These are phyloP conservation scores for Argentina anserina DNA, from an alignment of 306 rosid species.

Conservation along the genomic window DNA sequence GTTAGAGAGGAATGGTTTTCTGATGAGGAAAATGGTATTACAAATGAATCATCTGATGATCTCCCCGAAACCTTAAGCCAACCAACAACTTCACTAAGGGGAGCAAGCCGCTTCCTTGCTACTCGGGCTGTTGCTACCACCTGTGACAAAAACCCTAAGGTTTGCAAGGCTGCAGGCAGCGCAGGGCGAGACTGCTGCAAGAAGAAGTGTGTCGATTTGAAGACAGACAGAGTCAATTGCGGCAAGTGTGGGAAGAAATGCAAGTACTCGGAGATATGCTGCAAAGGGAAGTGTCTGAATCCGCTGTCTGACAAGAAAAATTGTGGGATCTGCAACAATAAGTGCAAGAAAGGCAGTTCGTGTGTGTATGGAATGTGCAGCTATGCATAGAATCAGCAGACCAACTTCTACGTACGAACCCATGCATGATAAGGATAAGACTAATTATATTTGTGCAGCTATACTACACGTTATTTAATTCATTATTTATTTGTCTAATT, in stretches of 20 bases:
- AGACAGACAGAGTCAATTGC: slow-evolving; percentile 39
- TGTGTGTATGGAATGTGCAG: slow-evolving; percentile 61
- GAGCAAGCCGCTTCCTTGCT: slow-evolving; percentile 34
- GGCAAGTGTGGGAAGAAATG: slow-evolving; percentile 67
- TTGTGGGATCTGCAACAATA: slow-evolving; percentile 58
- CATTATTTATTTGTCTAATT: neutral
- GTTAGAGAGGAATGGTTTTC: neutral
- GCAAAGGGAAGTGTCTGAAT: slow-evolving; percentile 50
- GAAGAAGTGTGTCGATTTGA: slow-evolving; percentile 42
- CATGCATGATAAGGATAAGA: neutral
- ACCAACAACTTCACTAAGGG: slow-evolving; percentile 21
- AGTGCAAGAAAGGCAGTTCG: slow-evolving; percentile 31
- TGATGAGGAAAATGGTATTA: neutral
- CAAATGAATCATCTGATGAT: neutral
- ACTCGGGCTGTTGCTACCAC: slow-evolving; percentile 11
- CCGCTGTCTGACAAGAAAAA: slow-evolving; percentile 36
- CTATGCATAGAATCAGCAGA: slow-evolving; percentile 36
- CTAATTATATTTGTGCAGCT: neutral
- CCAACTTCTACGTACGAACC: neutral
- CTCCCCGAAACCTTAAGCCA: neutral
- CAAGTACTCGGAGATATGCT: slow-evolving; percentile 42
- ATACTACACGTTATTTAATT: neutral
- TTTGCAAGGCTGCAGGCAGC: slow-evolving; percentile 39
- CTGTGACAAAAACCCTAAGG: slow-evolving; percentile 45
- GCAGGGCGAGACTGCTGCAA: slow-evolving; percentile 49